A percentile compares a stretch with the other conserved stretches of the same genome.
Conservation (phyloP, 2,329 filamentous ascomycete genomes). For the Colletotrichum viniferum region DNA sequence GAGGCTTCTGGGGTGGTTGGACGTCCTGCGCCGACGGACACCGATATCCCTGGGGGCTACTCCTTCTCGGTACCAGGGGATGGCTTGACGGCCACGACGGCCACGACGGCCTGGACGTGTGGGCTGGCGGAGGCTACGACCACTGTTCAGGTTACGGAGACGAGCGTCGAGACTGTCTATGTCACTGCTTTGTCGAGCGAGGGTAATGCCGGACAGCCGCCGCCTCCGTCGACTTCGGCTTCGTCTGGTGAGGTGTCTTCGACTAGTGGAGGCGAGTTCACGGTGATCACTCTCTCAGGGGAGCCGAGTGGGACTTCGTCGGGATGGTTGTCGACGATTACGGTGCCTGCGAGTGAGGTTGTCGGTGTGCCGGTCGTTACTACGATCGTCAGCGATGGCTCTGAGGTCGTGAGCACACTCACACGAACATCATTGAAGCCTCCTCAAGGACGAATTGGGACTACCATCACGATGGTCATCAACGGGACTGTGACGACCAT, state of each 20-base stretch:
- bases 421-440: not conserved
- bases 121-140: not conserved
- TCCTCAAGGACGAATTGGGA: not conserved
- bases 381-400: not conserved
- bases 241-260: not conserved
- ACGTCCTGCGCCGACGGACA: not conserved
- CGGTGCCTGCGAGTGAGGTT: not conserved
- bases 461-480: not conserved
- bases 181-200: not conserved
- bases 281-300: not conserved
- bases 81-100: not conserved
- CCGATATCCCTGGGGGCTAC: not conserved
- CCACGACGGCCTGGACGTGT: not conserved
- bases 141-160: conserved; percentile 5
- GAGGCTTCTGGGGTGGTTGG: not conserved
- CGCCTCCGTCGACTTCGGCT: not conserved
- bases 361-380: not conserved
- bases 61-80: not conserved
- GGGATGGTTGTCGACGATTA: not conserved
- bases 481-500: not conserved
- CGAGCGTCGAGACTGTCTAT: not conserved
- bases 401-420: not conserved
- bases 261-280: not conserved
- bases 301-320: not conserved
- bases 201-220: not conserved